These are phyloP conservation scores for Neopestalotiopsis sp. DNA, from an alignment of 2,329 filamentous ascomycete species.

Conservation along the genomic window DNA sequence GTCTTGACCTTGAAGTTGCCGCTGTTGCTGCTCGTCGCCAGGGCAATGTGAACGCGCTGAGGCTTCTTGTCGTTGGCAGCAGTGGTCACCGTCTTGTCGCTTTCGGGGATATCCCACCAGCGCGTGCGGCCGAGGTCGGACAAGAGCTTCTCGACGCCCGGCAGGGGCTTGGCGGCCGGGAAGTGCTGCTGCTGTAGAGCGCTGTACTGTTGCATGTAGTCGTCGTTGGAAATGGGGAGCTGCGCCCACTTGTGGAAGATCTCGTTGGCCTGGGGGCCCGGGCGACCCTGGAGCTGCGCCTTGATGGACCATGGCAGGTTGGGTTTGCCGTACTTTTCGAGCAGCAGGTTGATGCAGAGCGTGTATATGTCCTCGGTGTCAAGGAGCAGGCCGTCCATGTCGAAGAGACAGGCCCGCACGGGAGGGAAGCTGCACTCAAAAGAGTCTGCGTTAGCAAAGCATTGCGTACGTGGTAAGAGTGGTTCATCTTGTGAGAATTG, in stretches of 20 bases:
- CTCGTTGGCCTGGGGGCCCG: constrained; percentile 56
- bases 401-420: constrained; percentile 91
- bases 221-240: constrained; percentile 74
- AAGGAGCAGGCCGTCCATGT: constrained; percentile 97
- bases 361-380: constrained; percentile 94
- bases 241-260: constrained; percentile 81
- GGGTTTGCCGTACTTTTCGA: constrained; percentile 76
- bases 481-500: neutral
- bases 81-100: constrained; percentile 22
- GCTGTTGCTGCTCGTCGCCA: constrained; percentile 80
- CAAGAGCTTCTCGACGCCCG: constrained; percentile 77
- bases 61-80: constrained; percentile 36
- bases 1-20: constrained; percentile 82
- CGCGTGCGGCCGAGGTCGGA: constrained; percentile 59
- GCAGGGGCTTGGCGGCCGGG: constrained; percentile 74
- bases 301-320: constrained; percentile 92
- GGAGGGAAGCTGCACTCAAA: constrained; percentile 67
- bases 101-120: constrained; percentile 49
- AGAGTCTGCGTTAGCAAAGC: neutral
- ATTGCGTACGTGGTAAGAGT: neutral
- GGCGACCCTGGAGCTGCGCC: constrained; percentile 75
- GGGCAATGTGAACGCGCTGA: constrained; percentile 73
- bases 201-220: constrained; percentile 66
- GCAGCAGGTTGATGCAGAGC: constrained; percentile 79
- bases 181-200: constrained; percentile 76